Conservation (phyloP, 495 filamentous ascomycete species). For the Penicillium steckii region DNA sequence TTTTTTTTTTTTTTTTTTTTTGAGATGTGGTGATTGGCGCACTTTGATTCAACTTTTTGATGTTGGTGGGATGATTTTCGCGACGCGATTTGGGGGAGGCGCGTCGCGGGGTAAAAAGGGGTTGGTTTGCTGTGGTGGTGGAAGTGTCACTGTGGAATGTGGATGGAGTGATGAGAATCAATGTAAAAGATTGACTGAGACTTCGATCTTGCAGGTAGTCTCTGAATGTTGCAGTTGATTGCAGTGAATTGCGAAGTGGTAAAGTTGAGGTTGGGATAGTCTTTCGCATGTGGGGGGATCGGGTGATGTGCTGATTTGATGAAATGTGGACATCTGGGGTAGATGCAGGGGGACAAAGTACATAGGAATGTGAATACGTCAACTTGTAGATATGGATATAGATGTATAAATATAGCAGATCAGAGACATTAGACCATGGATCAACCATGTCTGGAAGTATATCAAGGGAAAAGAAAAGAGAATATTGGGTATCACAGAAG, state of each 20-base stretch:
- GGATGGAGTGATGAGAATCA: too few species aligned
- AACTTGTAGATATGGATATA: neutral
- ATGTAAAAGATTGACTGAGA: too few species aligned
- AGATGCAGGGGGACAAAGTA: neutral
- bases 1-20: neutral
- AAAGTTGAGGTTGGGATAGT: neutral
- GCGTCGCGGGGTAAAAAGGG: constrained; percentile 19
- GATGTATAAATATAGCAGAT: neutral
- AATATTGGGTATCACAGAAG: constrained; percentile 25
- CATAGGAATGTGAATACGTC: neutral
- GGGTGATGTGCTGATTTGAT: neutral
- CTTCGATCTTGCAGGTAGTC: too few species aligned
- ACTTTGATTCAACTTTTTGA: neutral
- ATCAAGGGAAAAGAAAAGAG: constrained; percentile 3
- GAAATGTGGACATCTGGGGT: neutral
- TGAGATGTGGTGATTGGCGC: neutral
- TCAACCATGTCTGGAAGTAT: constrained; percentile 3
- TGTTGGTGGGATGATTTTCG: neutral
- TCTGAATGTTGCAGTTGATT: too few species aligned
- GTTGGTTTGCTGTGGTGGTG: neutral
- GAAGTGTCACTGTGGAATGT: too few species aligned
- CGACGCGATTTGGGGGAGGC: neutral
- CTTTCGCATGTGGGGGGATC: neutral
- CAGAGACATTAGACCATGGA: neutral
- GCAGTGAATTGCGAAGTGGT: neutral